Conservation (phyloP, 257 asterid species). For the Solanum sitiens region DNA sequence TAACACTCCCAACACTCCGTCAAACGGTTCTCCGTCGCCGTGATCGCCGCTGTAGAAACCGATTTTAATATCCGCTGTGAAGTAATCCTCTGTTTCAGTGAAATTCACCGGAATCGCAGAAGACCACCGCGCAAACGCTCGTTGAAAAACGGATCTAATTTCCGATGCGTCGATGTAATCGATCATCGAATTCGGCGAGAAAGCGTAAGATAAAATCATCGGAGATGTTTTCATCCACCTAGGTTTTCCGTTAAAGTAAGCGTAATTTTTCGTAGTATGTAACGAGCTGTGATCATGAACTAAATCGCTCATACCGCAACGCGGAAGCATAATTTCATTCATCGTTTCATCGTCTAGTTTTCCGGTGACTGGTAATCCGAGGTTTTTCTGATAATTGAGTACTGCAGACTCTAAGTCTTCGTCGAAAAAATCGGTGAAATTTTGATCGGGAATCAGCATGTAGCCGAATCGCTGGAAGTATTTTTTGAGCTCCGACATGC, state of each 20-base stretch:
- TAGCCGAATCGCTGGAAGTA: slow-evolving; percentile 83
- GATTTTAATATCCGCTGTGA: slow-evolving; percentile 52
- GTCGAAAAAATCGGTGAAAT: slow-evolving; percentile 49
- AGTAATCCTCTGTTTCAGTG: slow-evolving; percentile 39
- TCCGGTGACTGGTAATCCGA: slow-evolving; percentile 46
- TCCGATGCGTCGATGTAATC: slow-evolving; percentile 30
- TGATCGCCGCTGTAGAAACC: slow-evolving; percentile 82
- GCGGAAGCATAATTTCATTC: slow-evolving; percentile 37
- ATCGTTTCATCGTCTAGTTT: slow-evolving; percentile 47
- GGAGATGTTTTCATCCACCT: slow-evolving; percentile 46
- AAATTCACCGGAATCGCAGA: slow-evolving; percentile 79
- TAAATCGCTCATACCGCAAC: slow-evolving; percentile 62
- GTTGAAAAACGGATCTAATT: slow-evolving; percentile 21
- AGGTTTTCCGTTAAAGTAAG: slow-evolving; percentile 49
- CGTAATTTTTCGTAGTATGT: slow-evolving; percentile 31
- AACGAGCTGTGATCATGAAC: background rate
- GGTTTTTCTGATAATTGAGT: slow-evolving; percentile 36
- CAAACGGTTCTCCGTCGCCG: slow-evolving; percentile 86
- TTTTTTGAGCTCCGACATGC: slow-evolving; percentile 70
- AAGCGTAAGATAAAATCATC: slow-evolving; percentile 52
- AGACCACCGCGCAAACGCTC: slow-evolving; percentile 78
- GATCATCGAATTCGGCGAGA: slow-evolving; percentile 41
- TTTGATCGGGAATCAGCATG: slow-evolving; percentile 11
- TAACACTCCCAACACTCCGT: slow-evolving; percentile 65
- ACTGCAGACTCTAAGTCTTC: slow-evolving; percentile 49